Evolutionary conservation across 257 asterid genomes (phyloP).

Genomic region (Jacaranda copaia): DNA sequence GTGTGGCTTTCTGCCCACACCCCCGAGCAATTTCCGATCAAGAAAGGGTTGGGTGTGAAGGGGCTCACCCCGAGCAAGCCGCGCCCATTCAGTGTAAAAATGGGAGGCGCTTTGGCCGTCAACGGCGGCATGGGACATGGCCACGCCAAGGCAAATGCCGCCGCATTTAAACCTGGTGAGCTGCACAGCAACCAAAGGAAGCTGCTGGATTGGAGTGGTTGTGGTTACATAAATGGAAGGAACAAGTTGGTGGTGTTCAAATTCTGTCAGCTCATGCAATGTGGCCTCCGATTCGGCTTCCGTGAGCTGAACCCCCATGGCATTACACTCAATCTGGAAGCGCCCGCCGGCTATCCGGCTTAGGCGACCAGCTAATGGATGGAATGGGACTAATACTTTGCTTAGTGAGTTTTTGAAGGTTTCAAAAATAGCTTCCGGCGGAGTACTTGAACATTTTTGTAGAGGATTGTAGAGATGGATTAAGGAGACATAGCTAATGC

Average conservation of each 20-base stretch:
- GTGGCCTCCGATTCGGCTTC: neutral
- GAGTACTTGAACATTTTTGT: neutral
- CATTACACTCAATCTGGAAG: slow-evolving; percentile 37
- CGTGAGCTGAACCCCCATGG: slow-evolving; percentile 31
- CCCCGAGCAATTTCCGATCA: slow-evolving; percentile 37
- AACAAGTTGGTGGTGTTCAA: slow-evolving; percentile 10
- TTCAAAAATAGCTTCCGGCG: neutral
- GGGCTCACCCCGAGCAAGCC: slow-evolving; percentile 39
- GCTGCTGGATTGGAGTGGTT: neutral
- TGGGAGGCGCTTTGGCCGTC: slow-evolving; percentile 45
- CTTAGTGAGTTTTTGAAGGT: slow-evolving; percentile 36
- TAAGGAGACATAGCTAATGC: slow-evolving; percentile 31
- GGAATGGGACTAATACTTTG: slow-evolving; percentile 39
- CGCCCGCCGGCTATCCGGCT: slow-evolving; percentile 17
- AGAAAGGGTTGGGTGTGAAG: slow-evolving; percentile 28
- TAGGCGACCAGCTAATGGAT: slow-evolving; percentile 44
- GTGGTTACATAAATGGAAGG: slow-evolving; percentile 28
- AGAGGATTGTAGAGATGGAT: slow-evolving; percentile 39
- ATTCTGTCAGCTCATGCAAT: slow-evolving; percentile 34
- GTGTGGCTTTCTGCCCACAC: neutral
- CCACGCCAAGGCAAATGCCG: slow-evolving; percentile 38
- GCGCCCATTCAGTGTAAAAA: slow-evolving; percentile 41
- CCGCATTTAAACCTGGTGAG: slow-evolving; percentile 46
- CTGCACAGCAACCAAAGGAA: slow-evolving; percentile 43
- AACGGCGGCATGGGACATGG: slow-evolving; percentile 39